Conservation (phyloP, 2,329 filamentous ascomycete species). For the Trichoderma lentiforme region DNA sequence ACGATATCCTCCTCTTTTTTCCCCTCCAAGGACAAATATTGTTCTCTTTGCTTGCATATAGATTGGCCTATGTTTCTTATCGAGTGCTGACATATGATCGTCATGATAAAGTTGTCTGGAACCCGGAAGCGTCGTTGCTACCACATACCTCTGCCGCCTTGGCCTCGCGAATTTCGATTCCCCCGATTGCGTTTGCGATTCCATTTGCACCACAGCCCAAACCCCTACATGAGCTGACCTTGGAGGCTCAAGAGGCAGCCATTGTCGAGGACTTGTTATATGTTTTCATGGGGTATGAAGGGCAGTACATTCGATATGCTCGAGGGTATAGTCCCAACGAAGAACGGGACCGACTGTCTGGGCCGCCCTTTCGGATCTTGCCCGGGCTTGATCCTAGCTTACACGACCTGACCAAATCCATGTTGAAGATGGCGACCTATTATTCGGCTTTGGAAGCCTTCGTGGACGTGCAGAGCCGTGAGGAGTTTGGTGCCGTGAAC, state of each 20-base stretch:
- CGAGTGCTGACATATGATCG: background rate
- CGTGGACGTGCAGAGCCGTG: conserved; percentile 87
- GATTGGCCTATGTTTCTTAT: background rate
- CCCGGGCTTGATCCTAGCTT: conserved; percentile 87
- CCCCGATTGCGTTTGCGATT: conserved; percentile 74
- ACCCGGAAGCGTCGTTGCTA: conserved; percentile 72
- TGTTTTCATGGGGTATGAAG: conserved; percentile 97
- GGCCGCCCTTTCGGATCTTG: conserved; percentile 75
- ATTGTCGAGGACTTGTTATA: conserved; percentile 90
- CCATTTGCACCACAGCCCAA: conserved; percentile 67
- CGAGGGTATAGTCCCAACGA: conserved; percentile 78
- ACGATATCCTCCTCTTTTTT: conserved; percentile 23
- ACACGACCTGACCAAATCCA: conserved; percentile 79
- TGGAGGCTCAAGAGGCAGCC: conserved; percentile 80
- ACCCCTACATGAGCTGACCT: conserved; percentile 66
- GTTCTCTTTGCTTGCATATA: background rate
- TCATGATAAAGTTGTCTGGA: conserved; percentile 57
- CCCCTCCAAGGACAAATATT: background rate
- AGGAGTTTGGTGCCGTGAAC: conserved; percentile 91
- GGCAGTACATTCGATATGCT: conserved; percentile 89
- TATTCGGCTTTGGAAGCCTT: conserved; percentile 90
- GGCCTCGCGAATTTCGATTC: conserved; percentile 59
- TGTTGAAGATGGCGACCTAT: conserved; percentile 92
- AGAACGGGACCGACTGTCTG: conserved; percentile 82
- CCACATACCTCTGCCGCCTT: conserved; percentile 67